Evolutionary conservation across 2,329 filamentous ascomycete genomes (phyloP), one percentile per base, ranked within the genome.

Genomic region (Malbranchea cinnamomea): DNA sequence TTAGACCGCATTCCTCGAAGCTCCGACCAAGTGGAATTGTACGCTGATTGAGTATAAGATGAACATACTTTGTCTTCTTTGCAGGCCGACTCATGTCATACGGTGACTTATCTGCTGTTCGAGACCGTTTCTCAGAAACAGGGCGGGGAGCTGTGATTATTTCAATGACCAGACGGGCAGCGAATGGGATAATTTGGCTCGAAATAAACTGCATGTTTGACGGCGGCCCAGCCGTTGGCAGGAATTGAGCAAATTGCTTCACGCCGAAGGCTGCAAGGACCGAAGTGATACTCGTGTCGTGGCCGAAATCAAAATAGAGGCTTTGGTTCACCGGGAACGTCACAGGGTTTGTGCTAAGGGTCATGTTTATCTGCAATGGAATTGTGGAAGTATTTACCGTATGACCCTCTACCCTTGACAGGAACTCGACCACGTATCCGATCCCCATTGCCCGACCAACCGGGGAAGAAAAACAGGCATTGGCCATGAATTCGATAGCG

Each of bases 251-350:
- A 45, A 85, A 83, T 45, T 84, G 78, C 10, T n/a, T n/a, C 15
- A 93, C 57, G 0, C 83, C 80, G 39, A 94, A 48, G 0, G 83
- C 82, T 4, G 72, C 73, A 47, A 79, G 79, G 5, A 91, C 71
- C 5, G 68, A 67, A 17, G 70, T 71, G 73, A 94, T 83, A 47
- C 78, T 74, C 51, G 91, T 93, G 54, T 94, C 85, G 53, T 94
- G 85, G 38, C 75, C 81, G 48, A 94, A 93, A 53, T 94, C 85
- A 0, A 82, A 84, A 46, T 91, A 94, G 1, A 93, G 56, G 7
- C 57, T 57, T 24, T 60, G 54, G 37, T 67, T 64, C 0, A 92
- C 58, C 0, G 85, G 84, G 45, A 93, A 94, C 0, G 79, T 85
- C 5, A 54, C 48, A 1, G 67, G 56, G 34, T 72, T 62, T 4